These are phyloP conservation scores for Solanum hybrid DNA, from an alignment of 305 asterid species.

Conservation along the genomic window DNA sequence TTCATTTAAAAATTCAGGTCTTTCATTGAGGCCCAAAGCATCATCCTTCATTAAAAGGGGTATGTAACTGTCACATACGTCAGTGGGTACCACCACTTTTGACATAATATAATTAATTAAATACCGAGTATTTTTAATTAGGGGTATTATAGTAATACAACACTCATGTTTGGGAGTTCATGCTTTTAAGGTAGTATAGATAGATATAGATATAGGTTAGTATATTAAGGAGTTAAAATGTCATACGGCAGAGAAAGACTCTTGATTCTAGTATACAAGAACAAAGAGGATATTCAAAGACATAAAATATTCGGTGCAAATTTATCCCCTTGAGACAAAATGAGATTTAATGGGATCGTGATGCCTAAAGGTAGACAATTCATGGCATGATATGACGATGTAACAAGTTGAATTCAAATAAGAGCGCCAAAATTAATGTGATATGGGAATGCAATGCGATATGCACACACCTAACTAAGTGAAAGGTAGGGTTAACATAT, in stretches of 20 bases:
- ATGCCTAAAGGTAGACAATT: neutral
- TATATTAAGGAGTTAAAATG: neutral
- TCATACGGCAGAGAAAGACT: neutral
- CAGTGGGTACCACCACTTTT: too few relatives aligned
- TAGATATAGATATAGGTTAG: neutral
- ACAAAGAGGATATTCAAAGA: neutral
- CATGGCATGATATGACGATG: neutral
- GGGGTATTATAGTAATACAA: too few relatives aligned
- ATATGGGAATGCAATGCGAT: neutral
- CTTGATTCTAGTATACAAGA: neutral
- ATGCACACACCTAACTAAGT: neutral
- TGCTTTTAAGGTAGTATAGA: too few relatives aligned
- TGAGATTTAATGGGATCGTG: neutral
- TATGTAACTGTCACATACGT: too few relatives aligned
- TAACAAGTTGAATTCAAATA: neutral
- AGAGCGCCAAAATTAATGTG: neutral
- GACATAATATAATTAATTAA: too few relatives aligned
- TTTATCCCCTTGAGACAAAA: neutral
- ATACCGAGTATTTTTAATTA: too few relatives aligned
- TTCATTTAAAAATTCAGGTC: too few relatives aligned
- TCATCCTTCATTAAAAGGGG: too few relatives aligned
- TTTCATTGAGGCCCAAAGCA: too few relatives aligned
- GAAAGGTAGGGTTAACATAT: neutral
- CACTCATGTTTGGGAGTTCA: too few relatives aligned
- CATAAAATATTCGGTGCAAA: neutral